These are phyloP conservation scores for Peronospora farinosa DNA, from an alignment of 352 stramenopile genomes.

Conservation along the genomic window DNA sequence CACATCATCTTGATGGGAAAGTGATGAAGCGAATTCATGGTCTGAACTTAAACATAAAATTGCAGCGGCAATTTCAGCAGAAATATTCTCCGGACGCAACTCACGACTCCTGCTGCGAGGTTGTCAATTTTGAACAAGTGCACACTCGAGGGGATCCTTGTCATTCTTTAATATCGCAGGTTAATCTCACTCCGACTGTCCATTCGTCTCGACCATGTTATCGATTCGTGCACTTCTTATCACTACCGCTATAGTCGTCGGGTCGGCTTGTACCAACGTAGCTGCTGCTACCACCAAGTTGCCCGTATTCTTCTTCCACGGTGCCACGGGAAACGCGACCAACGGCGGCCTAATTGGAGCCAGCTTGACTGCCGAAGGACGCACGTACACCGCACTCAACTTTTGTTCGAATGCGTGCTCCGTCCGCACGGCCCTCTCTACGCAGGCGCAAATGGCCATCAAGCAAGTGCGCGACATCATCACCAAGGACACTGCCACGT, in stretches of 20 bases:
- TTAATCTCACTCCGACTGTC: too few relatives aligned
- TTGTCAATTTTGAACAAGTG: too few relatives aligned
- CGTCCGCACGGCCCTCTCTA: conserved; percentile 21
- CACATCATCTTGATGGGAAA: too few relatives aligned
- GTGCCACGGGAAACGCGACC: conserved; percentile 27
- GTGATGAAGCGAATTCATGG: too few relatives aligned
- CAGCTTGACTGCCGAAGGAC: conserved; percentile 35
- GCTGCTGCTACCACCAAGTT: conserved; percentile 18
- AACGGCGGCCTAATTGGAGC: conserved; percentile 28
- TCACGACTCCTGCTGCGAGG: too few relatives aligned
- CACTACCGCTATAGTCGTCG: conserved; percentile 12
- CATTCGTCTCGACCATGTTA: conserved; percentile 9
- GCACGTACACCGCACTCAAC: conserved; percentile 32
- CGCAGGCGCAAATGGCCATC: conserved; percentile 44
- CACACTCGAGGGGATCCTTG: too few relatives aligned
- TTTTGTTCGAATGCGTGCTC: conserved; percentile 45
- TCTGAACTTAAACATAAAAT: too few relatives aligned
- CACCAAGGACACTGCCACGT: conserved; percentile 22
- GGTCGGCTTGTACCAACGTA: conserved; percentile 7
- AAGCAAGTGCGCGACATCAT: conserved; percentile 33
- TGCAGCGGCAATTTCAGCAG: too few relatives aligned
- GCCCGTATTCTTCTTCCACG: conserved; percentile 54
- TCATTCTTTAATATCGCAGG: too few relatives aligned
- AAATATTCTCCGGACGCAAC: too few relatives aligned
- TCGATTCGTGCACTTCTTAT: conserved; percentile 15